phyloP scores from a whole-genome alignment of 306 rosid species.

The Vigna hirtella region DNA sequence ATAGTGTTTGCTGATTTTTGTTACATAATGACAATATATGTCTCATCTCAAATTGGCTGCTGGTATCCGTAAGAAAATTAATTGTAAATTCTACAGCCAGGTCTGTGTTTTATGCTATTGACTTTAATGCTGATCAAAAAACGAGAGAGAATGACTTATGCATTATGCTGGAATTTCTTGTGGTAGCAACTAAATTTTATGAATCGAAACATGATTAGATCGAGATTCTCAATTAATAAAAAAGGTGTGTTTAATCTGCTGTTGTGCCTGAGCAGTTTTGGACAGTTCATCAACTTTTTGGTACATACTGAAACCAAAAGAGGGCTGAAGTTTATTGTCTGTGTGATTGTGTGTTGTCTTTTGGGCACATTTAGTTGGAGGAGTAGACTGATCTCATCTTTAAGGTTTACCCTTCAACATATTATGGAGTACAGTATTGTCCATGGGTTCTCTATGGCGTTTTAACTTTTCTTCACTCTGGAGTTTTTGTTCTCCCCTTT shows the following conservation, averaged over 20 bases:
- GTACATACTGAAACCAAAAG: neutral
- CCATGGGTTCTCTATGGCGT: neutral
- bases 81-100: neutral
- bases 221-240: neutral
- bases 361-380: neutral
- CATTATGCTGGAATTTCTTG: neutral
- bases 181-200: neutral
- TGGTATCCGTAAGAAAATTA: neutral
- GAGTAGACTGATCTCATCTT: neutral
- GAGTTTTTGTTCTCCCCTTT: neutral
- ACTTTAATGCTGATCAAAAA: neutral
- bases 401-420: conserved; percentile 5
- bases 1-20: neutral
- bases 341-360: neutral
- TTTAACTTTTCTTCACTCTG: neutral
- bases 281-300: neutral
- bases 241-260: neutral
- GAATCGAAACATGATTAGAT: neutral
- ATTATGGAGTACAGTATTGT: neutral
- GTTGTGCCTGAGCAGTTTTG: neutral
- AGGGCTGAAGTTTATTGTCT: neutral
- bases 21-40: neutral
- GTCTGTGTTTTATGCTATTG: neutral
- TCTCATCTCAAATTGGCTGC: neutral
- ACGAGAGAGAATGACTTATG: neutral